Base-by-base conservation (phyloP, 495 filamentous ascomycete species). In the Penicillium dipodomyicola region DNA sequence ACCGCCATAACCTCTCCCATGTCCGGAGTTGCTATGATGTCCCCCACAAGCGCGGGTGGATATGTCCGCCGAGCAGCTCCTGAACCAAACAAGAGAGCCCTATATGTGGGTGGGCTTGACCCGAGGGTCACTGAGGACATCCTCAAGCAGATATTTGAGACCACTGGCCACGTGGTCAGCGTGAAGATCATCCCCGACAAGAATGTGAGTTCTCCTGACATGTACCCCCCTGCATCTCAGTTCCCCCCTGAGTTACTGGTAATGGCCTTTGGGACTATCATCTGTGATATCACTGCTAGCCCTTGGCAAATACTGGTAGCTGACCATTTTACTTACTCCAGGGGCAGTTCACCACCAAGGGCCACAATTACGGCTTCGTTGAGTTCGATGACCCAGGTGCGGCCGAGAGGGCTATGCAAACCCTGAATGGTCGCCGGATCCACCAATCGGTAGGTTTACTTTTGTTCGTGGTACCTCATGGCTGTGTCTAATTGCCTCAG, bases 151-250 rank as follows among this genome's bases (percentile, higher is more conserved):
- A 99, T 99, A 53, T 99, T 99, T 67, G 95, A 99, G 78, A 97
- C 94, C 5, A 96, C 91, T 52, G 94, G 94, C 23, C 94, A 99
- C 76, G 94, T 99, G 58, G 86, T 96, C 72, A 97, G 89, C 64
- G 94, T 99, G 58, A 99, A 99, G 80, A 96, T 99, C 63, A 99
- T 99, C 69, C 94, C 94, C 35, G 94, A 99, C 78, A 96, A 96
- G 84, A 96, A 93, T 75, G 90, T 95, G 73, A 83, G 91, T 82
- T 17, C 37, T 44, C 47, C 51, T 47, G 52, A 54, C 37, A 40
- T 39, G 17, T 20, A 39, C 22, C 52, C 52, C 52, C 52, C 41
- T 54, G 52, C 52, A 54, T 54, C 47, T 54, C 30, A 8, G 37
- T 39, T 23, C 40, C 48, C 49, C 39, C 49, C 39, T 52, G 37